Evolutionary conservation across 441 rosid species (phyloP), one percentile per base, ranked within the genome.

Genomic region (Pelargonium cotyledonis): DNA sequence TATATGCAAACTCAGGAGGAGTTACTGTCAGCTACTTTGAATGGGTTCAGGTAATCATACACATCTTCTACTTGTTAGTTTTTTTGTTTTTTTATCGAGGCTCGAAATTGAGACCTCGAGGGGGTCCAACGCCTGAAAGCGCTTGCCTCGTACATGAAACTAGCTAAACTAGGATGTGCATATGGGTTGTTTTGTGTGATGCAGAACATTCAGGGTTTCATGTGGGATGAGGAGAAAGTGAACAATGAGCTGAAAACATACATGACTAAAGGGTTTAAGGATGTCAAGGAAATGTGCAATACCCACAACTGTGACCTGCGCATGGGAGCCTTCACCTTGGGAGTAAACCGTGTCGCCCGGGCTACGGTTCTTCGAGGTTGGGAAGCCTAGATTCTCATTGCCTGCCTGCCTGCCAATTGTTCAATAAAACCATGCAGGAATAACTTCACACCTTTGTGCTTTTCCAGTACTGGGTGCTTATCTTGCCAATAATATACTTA

Each of bases 381-480:
- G 65, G 65, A 31, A 63, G 65, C 65, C 29, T 63, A 29, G 31
- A n/a, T 5, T 89, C 86, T 38, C 87, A 94, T 73, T 82, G 86
- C 99, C 94, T 90, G 96, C 99, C 97, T 82, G 86, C 99, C 94
- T 90, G 96, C 99, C 97, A 91, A 82, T 95, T 31, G 38, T 31
- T 51, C 58, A 51, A 51, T 51, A 51, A 51, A 14, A 51, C 96
- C 83, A 83, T 91, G 82, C 98, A 96, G 91, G 61, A 85, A 83
- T 61, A 88, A 83, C 65, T 72, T 78, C 6, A 89, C 92, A 55
- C 77, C 75, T 77, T 83, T 89, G 73, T 75, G 77, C 69, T 89
- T 38, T 38, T 38, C 41, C 8, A 38, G 41, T 38, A 38, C 41
- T 5, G 8, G 41, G 8, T 35, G 41, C 41, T 38, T 38, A 7